These are phyloP conservation scores for Nelumbo lutea DNA, from an alignment of 164 flowering plant genomes.

Conservation along the genomic window DNA sequence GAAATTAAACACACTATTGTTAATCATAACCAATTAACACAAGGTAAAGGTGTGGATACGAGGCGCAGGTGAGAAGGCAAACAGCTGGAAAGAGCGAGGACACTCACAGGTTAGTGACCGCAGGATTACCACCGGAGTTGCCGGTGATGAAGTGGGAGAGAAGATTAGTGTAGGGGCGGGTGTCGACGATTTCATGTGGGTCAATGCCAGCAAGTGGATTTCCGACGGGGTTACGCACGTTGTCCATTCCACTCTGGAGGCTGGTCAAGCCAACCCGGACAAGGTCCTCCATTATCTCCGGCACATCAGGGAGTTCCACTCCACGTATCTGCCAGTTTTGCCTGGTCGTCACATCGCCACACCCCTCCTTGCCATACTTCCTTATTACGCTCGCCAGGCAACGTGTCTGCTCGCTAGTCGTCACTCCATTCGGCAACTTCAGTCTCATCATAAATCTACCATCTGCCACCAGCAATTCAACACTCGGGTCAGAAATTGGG, in stretches of 20 bases:
- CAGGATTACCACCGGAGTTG: slow-evolving; percentile 70
- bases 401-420: slow-evolving; percentile 77
- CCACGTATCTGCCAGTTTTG: slow-evolving; percentile 99
- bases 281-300: slow-evolving; percentile 74
- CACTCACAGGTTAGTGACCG: slow-evolving; percentile 73
- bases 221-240: slow-evolving; percentile 93
- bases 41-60: neutral
- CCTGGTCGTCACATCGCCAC: slow-evolving; percentile 91
- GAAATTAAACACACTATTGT: neutral
- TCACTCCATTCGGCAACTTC: slow-evolving; percentile 97
- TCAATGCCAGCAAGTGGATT: slow-evolving; percentile 94
- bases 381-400: slow-evolving; percentile 74
- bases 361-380: slow-evolving; percentile 81
- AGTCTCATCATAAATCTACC: slow-evolving; percentile 98
- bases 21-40: neutral
- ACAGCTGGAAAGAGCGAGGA: neutral
- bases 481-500: too few species aligned
- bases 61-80: neutral
- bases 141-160: slow-evolving; percentile 72
- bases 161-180: slow-evolving; percentile 73
- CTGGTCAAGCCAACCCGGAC: slow-evolving; percentile 76
- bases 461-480: slow-evolving; percentile 19
- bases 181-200: slow-evolving; percentile 80
- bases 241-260: slow-evolving; percentile 98
- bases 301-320: slow-evolving; percentile 77